Percentiles rank a stretch among this genome's conserved stretches.
Evolutionary conservation across 306 rosid genomes (phyloP).

Genomic region (Cicer yamashitae): DNA sequence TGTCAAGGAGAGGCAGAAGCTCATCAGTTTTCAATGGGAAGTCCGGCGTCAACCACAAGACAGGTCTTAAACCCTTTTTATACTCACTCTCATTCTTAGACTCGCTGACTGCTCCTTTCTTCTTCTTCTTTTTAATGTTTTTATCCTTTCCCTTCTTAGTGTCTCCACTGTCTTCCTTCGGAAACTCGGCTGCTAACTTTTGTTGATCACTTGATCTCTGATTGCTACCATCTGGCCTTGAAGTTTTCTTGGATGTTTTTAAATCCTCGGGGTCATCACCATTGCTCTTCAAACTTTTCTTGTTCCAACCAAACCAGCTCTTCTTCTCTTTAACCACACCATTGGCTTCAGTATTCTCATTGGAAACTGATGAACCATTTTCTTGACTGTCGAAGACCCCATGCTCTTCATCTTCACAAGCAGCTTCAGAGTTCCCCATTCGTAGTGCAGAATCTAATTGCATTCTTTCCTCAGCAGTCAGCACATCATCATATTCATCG

Average conservation of each 20-base stretch:
- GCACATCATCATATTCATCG: slow-evolving; percentile 88
- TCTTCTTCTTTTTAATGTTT: slow-evolving; percentile 80
- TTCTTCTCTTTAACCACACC: slow-evolving; percentile 86
- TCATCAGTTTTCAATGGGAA: slow-evolving; percentile 97
- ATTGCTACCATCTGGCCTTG: slow-evolving; percentile 80
- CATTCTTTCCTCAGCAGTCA: slow-evolving; percentile 93
- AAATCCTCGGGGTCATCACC: slow-evolving; percentile 78
- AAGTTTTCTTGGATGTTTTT: slow-evolving; percentile 70
- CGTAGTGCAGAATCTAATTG: slow-evolving; percentile 94
- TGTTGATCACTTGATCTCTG: slow-evolving; percentile 72
- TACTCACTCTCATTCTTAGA: slow-evolving; percentile 92
- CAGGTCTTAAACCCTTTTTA: slow-evolving; percentile 98
- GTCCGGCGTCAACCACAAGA: slow-evolving; percentile 96
- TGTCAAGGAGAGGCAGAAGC: slow-evolving; percentile 95
- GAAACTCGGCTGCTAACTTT: slow-evolving; percentile 67
- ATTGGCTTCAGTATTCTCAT: slow-evolving; percentile 75
- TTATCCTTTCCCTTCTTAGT: slow-evolving; percentile 87
- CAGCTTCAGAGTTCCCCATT: slow-evolving; percentile 77
- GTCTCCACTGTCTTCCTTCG: slow-evolving; percentile 71
- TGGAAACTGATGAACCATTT: slow-evolving; percentile 63
- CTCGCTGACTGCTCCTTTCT: slow-evolving; percentile 69
- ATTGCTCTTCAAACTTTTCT: slow-evolving; percentile 68
- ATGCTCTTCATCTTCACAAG: slow-evolving; percentile 79
- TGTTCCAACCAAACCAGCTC: slow-evolving; percentile 99
- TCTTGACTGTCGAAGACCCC: slow-evolving; percentile 67